Evolutionary conservation across 1,139 yeast genomes (phyloP), one percentile per base, ranked within the genome.

Genomic region (Hansenula sp.): DNA sequence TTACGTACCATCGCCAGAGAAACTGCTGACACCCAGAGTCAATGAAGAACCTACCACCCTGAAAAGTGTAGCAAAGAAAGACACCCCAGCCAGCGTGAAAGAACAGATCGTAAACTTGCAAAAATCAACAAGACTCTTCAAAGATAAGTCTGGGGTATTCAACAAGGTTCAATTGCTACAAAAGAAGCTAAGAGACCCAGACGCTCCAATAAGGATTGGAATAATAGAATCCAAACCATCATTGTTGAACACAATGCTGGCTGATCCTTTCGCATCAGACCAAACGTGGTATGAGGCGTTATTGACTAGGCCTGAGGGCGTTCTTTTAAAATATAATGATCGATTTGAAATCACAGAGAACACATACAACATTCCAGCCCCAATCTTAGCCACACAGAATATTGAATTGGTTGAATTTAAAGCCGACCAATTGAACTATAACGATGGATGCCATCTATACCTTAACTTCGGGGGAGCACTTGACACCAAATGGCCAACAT

Each of bases 391-490:
- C 15, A 32, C 40, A 5, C 44, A 51, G 24, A 54, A 50, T 17
- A 42, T 58, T 2, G 66, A 63, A 40, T 52, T 63, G 41, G 36
- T 56, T 9, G 66, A 62, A 33, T 39, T 48, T n/a, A 36, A 39
- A 9, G 17, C 41, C 5, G 39, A 35, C 25, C 39, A 37, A 28
- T 18, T 31, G 15, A 35, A 29, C 10, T 42, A 36, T 16, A 37
- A 41, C 2, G 65, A 62, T 42, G 56, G 56, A 5, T 61, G 65
- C 43, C 66, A 62, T 44, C 40, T 59, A 9, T 62, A 61, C 44
- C 36, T 63, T 4, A 47, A 52, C 11, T 49, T 59, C 39, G 38
- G 46, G 7, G 46, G 46, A 17, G 27, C 46, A 9, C 7, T 42
- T 7, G 41, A 45, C 15, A 24, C 44, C 15, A 41, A 40, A 17